A percentile compares a stretch with the other conserved stretches of the same genome.
Conservation (phyloP, 1,284 basidiomycete species). For the Sanghuangporus baumii region DNA sequence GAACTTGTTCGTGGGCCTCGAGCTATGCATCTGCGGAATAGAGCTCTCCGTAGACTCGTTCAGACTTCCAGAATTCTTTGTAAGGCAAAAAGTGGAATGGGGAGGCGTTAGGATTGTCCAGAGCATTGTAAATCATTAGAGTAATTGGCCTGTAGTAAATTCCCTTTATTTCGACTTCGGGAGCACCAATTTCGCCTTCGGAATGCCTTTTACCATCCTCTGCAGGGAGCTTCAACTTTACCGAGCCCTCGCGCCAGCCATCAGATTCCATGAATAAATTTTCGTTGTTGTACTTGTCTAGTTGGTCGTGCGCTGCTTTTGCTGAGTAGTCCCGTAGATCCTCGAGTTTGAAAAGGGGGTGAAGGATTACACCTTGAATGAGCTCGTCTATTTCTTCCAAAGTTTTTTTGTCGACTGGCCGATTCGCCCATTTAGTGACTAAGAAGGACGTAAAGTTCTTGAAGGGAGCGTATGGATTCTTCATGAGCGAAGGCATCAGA, state of each 20-base stretch:
- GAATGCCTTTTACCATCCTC: background rate
- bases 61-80: slow-evolving; percentile 23
- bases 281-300: background rate
- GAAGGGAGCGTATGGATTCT: slow-evolving; percentile 3
- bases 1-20: slow-evolving; percentile 24
- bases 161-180: slow-evolving; percentile 2
- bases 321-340: background rate
- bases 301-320: background rate
- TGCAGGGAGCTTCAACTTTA: background rate
- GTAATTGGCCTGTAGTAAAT: slow-evolving; percentile 7
- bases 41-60: slow-evolving; percentile 27
- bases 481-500: background rate
- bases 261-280: background rate
- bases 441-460: background rate
- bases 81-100: slow-evolving; percentile 27
- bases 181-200: background rate
- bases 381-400: slow-evolving; percentile 23
- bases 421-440: slow-evolving; percentile 21
- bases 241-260: background rate
- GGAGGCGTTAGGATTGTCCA: slow-evolving; percentile 4
- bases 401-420: slow-evolving; percentile 22
- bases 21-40: slow-evolving; percentile 28
- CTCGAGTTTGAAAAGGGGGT: slow-evolving; percentile 16
- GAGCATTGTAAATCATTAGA: background rate
- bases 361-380: slow-evolving; percentile 28